Base-by-base conservation (phyloP, 2,329 filamentous ascomycete genomes). In the Chalara sp. region DNA sequence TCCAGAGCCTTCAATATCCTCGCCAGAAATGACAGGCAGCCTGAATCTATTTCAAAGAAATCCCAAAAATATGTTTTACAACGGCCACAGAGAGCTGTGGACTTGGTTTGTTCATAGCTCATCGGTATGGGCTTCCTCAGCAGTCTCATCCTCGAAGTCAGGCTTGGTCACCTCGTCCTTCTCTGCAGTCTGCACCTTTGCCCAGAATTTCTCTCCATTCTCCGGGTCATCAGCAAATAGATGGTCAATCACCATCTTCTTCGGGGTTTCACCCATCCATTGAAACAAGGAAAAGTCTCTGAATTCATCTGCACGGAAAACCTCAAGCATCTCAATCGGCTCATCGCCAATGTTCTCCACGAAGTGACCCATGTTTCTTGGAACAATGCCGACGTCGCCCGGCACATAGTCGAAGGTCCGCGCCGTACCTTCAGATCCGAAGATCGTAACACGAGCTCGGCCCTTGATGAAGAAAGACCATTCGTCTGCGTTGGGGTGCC, bases 381-480 rank as follows among this genome's bases (percentile, higher is more conserved):
- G 87, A 4, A 91, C 84, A 55, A 89, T 85, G 10, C 83, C 86
- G 0, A 90, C 84, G 59, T 91, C 87, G 3, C 86, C 87, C 1
- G 84, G 77, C 3, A 76, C 70, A 66, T 87, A 90, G 69, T 90
- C 81, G 62, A 90, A 91, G 0, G 86, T 90, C 30, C 85, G 75
- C 0, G 86, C 86, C 12, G 73, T 81, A 29, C 82, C 80, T 60
- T 86, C 79, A 4, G 84, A 76, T 0, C 79, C 84, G 61, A 90
- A 90, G 57, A 91, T 78, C 6, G 86, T 90, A 12, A 89, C 78
- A 32, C 87, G 78, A 0, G 84, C 87, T 32, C 82, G 79, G 1
- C 87, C 87, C 32, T 70, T 69, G 65, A 90, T 80, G 72, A 90
- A 89, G 68, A 87, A 90, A 6, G 81, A 86, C 86, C 86, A 90